Evolutionary conservation across 768 basidiomycete species (phyloP).

Genomic region (Lactarius hengduanensis): DNA sequence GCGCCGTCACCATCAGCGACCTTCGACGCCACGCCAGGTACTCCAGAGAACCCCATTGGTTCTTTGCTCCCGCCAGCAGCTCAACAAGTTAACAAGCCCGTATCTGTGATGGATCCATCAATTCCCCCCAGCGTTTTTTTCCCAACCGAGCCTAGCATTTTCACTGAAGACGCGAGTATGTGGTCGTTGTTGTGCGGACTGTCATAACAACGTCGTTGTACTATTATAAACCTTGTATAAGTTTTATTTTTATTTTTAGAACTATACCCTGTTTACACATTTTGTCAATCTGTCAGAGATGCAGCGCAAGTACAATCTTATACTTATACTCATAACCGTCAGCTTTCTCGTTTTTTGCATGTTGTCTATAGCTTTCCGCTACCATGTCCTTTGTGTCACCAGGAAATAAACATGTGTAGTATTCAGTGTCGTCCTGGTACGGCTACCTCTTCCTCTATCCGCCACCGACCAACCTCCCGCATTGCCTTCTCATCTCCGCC

Average conservation of each 20-base stretch:
- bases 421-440: constrained; percentile 57
- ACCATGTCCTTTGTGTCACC: not conserved
- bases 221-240: not conserved
- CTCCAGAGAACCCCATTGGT: not conserved
- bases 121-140: constrained; percentile 10
- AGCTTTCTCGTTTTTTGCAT: not conserved
- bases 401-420: not conserved
- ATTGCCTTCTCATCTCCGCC: constrained; percentile 80
- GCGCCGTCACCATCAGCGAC: not conserved
- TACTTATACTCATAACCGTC: not conserved
- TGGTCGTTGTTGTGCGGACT: not conserved
- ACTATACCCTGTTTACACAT: not conserved
- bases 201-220: not conserved
- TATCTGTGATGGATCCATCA: not conserved
- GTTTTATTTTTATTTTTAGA: too few relatives aligned
- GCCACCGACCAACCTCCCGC: constrained; percentile 89
- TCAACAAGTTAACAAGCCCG: not conserved
- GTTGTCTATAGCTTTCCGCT: not conserved
- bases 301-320: too few relatives aligned
- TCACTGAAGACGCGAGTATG: not conserved
- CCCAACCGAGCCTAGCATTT: not conserved
- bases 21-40: not conserved
- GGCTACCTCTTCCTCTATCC: constrained; percentile 70
- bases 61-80: not conserved
- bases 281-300: too few relatives aligned